A percentile compares a stretch with the other conserved stretches of the same genome.
Conservation (phyloP, 2,329 filamentous ascomycete species). For the Cryphonectria naterciae region DNA sequence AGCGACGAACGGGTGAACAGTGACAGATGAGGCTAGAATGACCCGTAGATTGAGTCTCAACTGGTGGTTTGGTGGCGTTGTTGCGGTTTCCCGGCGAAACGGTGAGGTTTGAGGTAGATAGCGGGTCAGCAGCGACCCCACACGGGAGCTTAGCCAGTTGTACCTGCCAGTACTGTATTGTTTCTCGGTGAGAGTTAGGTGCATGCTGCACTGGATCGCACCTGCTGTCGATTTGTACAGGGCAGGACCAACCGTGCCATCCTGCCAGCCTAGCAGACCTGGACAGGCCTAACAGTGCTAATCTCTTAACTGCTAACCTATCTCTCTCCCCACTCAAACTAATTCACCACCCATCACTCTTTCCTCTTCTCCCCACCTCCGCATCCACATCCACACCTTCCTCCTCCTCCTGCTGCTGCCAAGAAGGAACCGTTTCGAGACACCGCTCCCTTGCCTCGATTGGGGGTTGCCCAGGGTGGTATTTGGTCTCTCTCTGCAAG, state of each 20-base stretch:
- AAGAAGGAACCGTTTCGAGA: background rate
- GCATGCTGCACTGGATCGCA: background rate
- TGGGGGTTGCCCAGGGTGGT: background rate
- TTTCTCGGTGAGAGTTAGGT: background rate
- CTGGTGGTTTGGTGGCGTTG: background rate
- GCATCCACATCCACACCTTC: background rate
- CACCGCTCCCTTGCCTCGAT: background rate
- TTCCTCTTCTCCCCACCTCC: background rate
- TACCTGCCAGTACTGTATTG: background rate
- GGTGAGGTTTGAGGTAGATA: background rate
- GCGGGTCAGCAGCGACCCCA: slow-evolving; percentile 4
- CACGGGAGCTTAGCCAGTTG: slow-evolving; percentile 1
- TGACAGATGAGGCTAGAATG: background rate
- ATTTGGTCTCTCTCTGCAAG: background rate
- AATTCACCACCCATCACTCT: background rate
- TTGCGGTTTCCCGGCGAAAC: background rate
- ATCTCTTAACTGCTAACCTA: background rate
- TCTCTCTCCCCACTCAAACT: background rate
- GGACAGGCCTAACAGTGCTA: background rate
- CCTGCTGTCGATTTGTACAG: background rate
- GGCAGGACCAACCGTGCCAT: background rate
- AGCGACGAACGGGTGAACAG: background rate
- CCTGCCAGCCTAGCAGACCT: too few relatives aligned
- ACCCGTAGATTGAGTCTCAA: background rate
- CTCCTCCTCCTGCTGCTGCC: background rate